Base-by-base conservation (phyloP, 169 alveolate genomes). In the Cryptosporidium baileyi region DNA sequence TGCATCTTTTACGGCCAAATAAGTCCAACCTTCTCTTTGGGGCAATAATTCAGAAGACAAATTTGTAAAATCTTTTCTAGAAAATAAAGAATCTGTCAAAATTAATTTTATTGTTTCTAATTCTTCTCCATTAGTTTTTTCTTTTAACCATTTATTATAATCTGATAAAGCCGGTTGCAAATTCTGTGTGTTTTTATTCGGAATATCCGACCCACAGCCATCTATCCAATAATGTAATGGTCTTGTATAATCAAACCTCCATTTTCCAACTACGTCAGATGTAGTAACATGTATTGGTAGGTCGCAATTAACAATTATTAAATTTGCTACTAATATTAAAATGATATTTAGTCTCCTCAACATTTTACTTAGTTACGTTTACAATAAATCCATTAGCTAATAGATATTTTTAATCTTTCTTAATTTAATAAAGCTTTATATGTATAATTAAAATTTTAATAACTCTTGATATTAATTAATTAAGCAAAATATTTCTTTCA, bases 231-330 rank as follows among this genome's bases (percentile, higher is more conserved):
- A 81, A 15, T 63, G 13, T 0, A 47, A 54, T 3, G 89, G 90
- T 0, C 79, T 61, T 9, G 92, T 44, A 32, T 80, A 32, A 15
- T 38, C 40, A 45, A 90, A 88, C 17, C 19, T 43, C 90, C 91
- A 80, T 85, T 80, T 63, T 81, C 93, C 93, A 63, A 40, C 45
- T 44, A 26, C 89, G 80, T 51, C 82, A 81, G 57, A 80, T 28
- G 88, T 79, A 0, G 91, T 82, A 15, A 88, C 92, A 65, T 90
- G 93, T 44, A 90, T 82, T 8, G 93, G 93, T 26, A 90, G 60
- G 26, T 90, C 93, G 15, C 74, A 51, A 11, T 74, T 74, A 22
- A 74, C 67, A 57, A 13, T 30, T 4, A 17, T 7, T 57, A 57
- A 57, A n/a, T n/a, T 47, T 0, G 9, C 59, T n/a, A 9, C 59